Evolutionary conservation across 306 rosid species (phyloP).

Genomic region (Phaseolus lunatus): DNA sequence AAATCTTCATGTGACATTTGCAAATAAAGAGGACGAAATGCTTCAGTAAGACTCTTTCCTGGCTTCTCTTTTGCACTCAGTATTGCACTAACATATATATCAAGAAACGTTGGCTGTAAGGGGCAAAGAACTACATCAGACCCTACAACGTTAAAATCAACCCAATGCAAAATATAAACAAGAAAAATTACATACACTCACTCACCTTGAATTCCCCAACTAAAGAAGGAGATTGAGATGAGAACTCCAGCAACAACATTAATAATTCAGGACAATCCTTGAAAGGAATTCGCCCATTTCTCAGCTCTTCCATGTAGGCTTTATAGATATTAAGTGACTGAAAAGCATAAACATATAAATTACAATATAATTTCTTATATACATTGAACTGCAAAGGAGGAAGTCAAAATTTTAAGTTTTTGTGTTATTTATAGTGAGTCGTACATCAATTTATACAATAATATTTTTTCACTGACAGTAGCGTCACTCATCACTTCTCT

Average conservation of each 20-base stretch:
- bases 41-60: constrained; percentile 72
- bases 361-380: not conserved
- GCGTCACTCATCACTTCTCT: not conserved
- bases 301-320: constrained; percentile 74
- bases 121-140: constrained; percentile 39
- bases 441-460: no score
- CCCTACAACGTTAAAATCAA: constrained; percentile 21
- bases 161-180: not conserved
- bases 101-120: constrained; percentile 81
- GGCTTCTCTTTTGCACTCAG: constrained; percentile 88
- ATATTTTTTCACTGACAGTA: not conserved
- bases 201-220: constrained; percentile 78
- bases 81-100: constrained; percentile 83
- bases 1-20: constrained; percentile 84
- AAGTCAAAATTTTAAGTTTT: not conserved
- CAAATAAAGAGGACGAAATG: constrained; percentile 77
- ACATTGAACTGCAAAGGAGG: not conserved
- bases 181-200: constrained; percentile 26
- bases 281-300: constrained; percentile 65
- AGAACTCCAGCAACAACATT: constrained; percentile 73
- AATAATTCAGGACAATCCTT: constrained; percentile 81
- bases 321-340: constrained; percentile 73
- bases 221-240: constrained; percentile 59
- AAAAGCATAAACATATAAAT: constrained; percentile 29
- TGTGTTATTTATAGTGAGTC: no score